These are phyloP conservation scores for Hypoxylon sp. DNA, from an alignment of 2,329 filamentous ascomycete genomes.

Conservation along the genomic window DNA sequence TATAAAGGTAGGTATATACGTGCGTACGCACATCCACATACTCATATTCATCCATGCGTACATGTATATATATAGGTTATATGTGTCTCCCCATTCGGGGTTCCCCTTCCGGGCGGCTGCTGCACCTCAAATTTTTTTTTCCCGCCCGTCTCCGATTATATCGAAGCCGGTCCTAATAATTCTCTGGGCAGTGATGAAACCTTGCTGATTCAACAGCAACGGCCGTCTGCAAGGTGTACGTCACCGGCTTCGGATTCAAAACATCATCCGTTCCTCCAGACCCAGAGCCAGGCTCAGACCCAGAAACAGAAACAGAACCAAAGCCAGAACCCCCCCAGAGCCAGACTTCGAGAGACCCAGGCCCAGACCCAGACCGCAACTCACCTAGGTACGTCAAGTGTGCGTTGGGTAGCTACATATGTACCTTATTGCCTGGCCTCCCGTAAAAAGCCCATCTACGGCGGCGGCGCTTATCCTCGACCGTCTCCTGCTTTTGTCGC, in stretches of 20 bases:
- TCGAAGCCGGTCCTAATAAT: conserved; percentile 19
- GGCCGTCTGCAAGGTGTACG: conserved; percentile 37
- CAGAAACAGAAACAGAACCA: conserved; percentile 9
- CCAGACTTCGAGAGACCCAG: not conserved
- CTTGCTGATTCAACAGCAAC: conserved; percentile 31
- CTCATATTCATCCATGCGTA: not conserved
- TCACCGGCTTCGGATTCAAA: conserved; percentile 37
- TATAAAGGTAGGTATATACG: not conserved
- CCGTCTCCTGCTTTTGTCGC: conserved; percentile 11
- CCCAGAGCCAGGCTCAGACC: conserved; percentile 3
- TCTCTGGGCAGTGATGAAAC: conserved; percentile 32
- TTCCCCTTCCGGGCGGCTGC: conserved; percentile 32
- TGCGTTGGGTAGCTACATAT: conserved; percentile 38
- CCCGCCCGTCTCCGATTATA: conserved; percentile 26
- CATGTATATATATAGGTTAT: conserved; percentile 12
- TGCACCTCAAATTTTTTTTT: conserved; percentile 37
- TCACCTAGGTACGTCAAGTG: conserved; percentile 34
- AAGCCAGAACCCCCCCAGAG: conserved; percentile 3
- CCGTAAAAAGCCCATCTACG: conserved; percentile 20
- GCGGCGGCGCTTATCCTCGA: conserved; percentile 18
- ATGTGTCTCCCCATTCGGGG: conserved; percentile 30
- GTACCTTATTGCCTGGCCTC: conserved; percentile 18
- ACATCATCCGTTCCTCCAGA: conserved; percentile 31
- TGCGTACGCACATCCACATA: conserved; percentile 14
- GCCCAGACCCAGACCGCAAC: conserved; percentile 25